phyloP scores from a whole-genome alignment of 768 basidiomycete species.

The Panaeolus papilionaceus region DNA sequence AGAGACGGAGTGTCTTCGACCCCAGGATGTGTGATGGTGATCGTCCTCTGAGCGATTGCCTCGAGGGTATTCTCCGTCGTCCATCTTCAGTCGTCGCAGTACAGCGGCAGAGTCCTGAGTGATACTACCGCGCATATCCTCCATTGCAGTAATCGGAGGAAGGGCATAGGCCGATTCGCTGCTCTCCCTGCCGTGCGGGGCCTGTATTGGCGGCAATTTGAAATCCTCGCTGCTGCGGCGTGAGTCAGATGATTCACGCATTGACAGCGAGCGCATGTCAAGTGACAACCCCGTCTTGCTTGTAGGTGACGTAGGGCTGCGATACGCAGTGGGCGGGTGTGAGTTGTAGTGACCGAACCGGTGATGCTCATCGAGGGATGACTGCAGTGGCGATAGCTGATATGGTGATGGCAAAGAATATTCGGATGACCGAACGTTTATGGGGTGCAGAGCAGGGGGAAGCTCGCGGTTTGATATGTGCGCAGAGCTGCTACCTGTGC shows the following conservation, averaged over 20 bases:
- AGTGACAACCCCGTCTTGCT: slow-evolving; percentile 35
- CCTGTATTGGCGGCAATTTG: slow-evolving; percentile 48
- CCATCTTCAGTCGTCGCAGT: slow-evolving; percentile 63
- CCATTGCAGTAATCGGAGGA: slow-evolving; percentile 74
- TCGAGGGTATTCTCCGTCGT: slow-evolving; percentile 47
- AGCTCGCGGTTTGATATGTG: slow-evolving; percentile 21
- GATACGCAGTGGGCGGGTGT: slow-evolving; percentile 33
- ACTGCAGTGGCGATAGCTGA: slow-evolving; percentile 23
- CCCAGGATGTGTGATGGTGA: slow-evolving; percentile 38
- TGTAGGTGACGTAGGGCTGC: slow-evolving; percentile 26
- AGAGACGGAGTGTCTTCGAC: slow-evolving; percentile 51
- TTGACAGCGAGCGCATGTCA: slow-evolving; percentile 37
- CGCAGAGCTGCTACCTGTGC: slow-evolving; percentile 28
- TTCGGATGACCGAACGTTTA: slow-evolving; percentile 26
- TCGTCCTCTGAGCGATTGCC: slow-evolving; percentile 24
- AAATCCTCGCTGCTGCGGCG: slow-evolving; percentile 38
- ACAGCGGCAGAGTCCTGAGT: slow-evolving; percentile 69
- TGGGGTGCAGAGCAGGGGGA: slow-evolving; percentile 24
- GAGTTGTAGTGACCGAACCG: slow-evolving; percentile 22
- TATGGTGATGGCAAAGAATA: slow-evolving; percentile 34
- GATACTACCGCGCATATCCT: slow-evolving; percentile 60
- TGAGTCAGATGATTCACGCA: slow-evolving; percentile 31
- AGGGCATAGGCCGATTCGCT: slow-evolving; percentile 55
- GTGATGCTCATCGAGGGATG: slow-evolving; percentile 19
- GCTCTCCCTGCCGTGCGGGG: slow-evolving; percentile 32